phyloP scores from a whole-genome alignment of 768 basidiomycete species.

The Suillus tomentosus region DNA sequence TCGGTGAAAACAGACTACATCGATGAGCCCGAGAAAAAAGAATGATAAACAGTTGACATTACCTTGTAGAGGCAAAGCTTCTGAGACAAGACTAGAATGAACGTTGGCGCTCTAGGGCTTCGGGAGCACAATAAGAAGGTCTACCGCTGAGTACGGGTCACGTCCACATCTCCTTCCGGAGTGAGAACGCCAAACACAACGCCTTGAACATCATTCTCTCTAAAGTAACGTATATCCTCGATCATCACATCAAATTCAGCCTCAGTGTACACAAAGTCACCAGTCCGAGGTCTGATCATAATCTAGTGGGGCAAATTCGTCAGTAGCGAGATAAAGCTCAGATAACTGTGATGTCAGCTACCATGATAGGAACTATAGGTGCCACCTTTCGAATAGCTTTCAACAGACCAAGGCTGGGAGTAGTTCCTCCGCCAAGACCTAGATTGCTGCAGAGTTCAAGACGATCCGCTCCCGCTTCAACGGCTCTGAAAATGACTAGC shows the following conservation, averaged over 20 bases:
- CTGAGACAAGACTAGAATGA: constrained; percentile 50
- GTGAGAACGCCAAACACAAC: constrained; percentile 70
- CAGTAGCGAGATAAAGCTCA: neutral
- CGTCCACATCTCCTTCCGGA: constrained; percentile 58
- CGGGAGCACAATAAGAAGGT: constrained; percentile 4
- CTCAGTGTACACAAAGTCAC: constrained; percentile 76
- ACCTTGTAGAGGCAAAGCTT: constrained; percentile 68
- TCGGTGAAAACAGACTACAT: constrained; percentile 73
- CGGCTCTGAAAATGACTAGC: constrained; percentile 49
- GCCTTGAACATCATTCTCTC: constrained; percentile 56
- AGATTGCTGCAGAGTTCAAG: constrained; percentile 78
- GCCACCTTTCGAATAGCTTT: constrained; percentile 53
- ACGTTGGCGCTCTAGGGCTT: constrained; percentile 3
- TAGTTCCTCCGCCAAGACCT: constrained; percentile 76
- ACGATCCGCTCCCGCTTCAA: constrained; percentile 70
- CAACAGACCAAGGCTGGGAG: constrained; percentile 77
- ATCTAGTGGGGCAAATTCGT: constrained; percentile 41
- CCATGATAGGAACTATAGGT: constrained; percentile 67
- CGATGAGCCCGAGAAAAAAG: neutral
- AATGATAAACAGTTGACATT: constrained; percentile 7
- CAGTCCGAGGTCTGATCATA: constrained; percentile 79
- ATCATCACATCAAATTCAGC: constrained; percentile 72
- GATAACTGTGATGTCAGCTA: constrained; percentile 25
- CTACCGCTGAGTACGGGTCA: constrained; percentile 53
- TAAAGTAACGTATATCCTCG: constrained; percentile 69